These are phyloP conservation scores for Lepidium campestre DNA, from an alignment of 441 rosid genomes.

Conservation along the genomic window DNA sequence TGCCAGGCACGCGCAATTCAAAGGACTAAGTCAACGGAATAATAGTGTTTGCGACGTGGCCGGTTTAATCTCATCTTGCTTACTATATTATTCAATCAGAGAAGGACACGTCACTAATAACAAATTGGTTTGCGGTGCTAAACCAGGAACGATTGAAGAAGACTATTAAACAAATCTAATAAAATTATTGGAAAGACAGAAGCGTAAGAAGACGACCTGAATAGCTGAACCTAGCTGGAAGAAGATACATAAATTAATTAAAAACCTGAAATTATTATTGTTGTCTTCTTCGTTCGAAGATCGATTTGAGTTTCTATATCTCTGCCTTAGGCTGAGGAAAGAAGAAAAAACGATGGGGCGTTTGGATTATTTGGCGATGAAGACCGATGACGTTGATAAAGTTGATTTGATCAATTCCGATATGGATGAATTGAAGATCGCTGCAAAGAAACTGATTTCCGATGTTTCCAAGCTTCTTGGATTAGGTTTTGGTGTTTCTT, in stretches of 20 bases:
- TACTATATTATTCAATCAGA: neutral
- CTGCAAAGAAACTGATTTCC: slow-evolving; percentile 41
- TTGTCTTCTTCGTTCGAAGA: slow-evolving; percentile 4
- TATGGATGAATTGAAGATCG: slow-evolving; percentile 43
- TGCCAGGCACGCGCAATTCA: neutral
- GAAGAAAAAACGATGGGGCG: slow-evolving; percentile 40
- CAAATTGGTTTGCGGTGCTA: neutral
- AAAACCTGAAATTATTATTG: neutral
- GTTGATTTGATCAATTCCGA: slow-evolving; percentile 44
- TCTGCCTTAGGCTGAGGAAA: neutral
- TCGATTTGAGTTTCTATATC: neutral
- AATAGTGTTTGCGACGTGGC: neutral
- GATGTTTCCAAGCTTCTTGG: slow-evolving; percentile 56
- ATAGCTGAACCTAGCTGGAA: slow-evolving; percentile 6
- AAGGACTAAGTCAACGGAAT: neutral
- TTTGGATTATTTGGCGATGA: slow-evolving; percentile 56
- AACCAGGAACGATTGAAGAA: neutral
- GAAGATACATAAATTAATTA: neutral
- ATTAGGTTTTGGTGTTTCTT: slow-evolving; percentile 57
- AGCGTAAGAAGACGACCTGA: neutral
- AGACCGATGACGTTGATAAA: slow-evolving; percentile 40
- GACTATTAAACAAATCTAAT: neutral
- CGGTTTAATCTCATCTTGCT: neutral
- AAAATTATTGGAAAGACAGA: neutral
- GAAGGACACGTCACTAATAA: neutral